A percentile compares a stretch with the other conserved stretches of the same genome.
phyloP scores from a whole-genome alignment of 1,139 yeast species.

The Debaryomyces sp. region DNA sequence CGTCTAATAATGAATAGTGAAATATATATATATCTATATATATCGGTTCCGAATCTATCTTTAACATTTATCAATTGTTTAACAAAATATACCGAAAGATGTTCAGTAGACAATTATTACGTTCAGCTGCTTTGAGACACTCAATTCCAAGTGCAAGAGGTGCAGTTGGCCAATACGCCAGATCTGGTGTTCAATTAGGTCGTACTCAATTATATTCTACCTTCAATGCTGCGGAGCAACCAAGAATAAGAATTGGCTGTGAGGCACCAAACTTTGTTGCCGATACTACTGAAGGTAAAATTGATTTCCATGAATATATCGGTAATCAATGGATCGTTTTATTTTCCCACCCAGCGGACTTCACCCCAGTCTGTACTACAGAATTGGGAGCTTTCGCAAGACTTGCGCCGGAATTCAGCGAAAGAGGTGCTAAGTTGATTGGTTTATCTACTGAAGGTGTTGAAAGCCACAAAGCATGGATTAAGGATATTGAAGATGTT shows the following conservation, averaged over 20 bases:
- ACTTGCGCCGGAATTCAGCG: conserved; percentile 78
- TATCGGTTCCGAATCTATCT: neutral
- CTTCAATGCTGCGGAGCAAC: conserved; percentile 63
- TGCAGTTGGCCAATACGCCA: neutral
- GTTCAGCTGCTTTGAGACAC: conserved; percentile 10
- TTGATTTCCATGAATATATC: conserved; percentile 79
- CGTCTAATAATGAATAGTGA: neutral
- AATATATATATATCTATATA: neutral
- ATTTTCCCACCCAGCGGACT: conserved; percentile 92
- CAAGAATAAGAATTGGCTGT: conserved; percentile 70
- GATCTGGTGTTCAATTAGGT: conserved; percentile 1
- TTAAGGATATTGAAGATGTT: conserved; percentile 83
- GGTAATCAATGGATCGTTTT: conserved; percentile 83
- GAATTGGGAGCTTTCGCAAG: conserved; percentile 91
- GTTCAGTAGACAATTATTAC: conserved; percentile 18
- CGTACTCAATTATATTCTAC: conserved; percentile 19
- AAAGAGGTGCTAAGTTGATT: conserved; percentile 79
- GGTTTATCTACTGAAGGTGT: conserved; percentile 84
- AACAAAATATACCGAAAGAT: conserved; percentile 6
- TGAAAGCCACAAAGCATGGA: conserved; percentile 79
- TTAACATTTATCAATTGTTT: neutral
- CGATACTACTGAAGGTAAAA: conserved; percentile 73
- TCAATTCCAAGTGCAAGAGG: conserved; percentile 2
- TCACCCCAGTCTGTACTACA: conserved; percentile 94
- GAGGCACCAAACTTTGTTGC: conserved; percentile 84